phyloP scores from a whole-genome alignment of 495 filamentous ascomycete genomes.

The Aspergillus panamensis region DNA sequence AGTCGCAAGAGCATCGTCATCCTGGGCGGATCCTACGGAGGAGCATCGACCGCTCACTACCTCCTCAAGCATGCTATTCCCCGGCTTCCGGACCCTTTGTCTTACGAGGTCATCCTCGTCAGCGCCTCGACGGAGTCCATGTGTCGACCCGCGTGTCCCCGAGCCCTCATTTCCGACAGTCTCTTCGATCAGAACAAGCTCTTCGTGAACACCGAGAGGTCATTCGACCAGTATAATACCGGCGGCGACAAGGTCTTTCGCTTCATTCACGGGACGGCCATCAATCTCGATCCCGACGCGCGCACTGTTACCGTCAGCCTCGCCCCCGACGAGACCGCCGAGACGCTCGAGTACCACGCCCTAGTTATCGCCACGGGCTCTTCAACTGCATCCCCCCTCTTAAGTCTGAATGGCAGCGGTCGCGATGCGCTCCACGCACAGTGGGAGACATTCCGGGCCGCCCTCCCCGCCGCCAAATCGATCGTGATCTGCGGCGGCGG shows the following conservation, averaged over 20 bases:
- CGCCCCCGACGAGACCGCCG: conserved; percentile 2
- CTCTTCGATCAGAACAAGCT: conserved; percentile 46
- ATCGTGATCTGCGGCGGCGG: conserved; percentile 47
- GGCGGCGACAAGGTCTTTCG: conserved; percentile 20
- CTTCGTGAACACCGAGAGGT: conserved; percentile 39
- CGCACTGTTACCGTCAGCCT: conserved; percentile 29
- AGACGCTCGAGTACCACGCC: conserved; percentile 36
- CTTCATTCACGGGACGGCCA: conserved; percentile 40
- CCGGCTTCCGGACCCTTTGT: conserved; percentile 24
- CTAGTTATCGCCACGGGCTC: conserved; percentile 43
- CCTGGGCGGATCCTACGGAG: conserved; percentile 52
- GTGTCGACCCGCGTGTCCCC: conserved; percentile 45
- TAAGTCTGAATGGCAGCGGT: conserved; percentile 21
- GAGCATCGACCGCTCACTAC: conserved; percentile 49
- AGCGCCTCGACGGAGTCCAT: conserved; percentile 42
- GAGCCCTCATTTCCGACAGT: conserved; percentile 45
- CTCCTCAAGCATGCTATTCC: conserved; percentile 51
- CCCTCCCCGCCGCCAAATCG: conserved; percentile 35
- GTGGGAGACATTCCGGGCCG: conserved; percentile 37
- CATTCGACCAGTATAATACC: conserved; percentile 40
- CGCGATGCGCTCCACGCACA: conserved; percentile 13
- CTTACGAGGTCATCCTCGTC: conserved; percentile 39
- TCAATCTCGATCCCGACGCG: conserved; percentile 27
- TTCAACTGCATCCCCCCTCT: conserved; percentile 33
- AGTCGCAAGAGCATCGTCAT: conserved; percentile 39